Evolutionary conservation across 495 filamentous ascomycete genomes (phyloP).

Genomic region (Collariella sp.): DNA sequence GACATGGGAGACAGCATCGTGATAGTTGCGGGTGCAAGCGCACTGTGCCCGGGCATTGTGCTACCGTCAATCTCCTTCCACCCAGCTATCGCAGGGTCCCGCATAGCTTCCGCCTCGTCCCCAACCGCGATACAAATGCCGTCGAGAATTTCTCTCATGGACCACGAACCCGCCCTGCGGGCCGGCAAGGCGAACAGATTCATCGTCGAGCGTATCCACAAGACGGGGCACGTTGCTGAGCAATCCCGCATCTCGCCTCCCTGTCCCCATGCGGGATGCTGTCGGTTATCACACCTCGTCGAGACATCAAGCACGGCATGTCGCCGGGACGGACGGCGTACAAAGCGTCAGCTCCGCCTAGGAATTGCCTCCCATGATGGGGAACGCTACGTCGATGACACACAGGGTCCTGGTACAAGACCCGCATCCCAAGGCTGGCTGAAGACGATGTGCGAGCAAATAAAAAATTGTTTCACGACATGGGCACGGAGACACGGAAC

Average conservation of each 20-base stretch:
- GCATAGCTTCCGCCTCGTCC: not conserved
- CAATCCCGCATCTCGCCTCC: not conserved
- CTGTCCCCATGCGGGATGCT: not conserved
- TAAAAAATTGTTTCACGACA: not conserved
- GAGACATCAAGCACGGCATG: not conserved
- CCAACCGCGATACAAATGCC: slow-evolving; percentile 7
- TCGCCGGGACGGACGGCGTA: not conserved
- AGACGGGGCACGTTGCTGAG: not conserved
- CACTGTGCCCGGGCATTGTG: slow-evolving; percentile 1
- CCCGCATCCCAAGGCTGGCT: not conserved
- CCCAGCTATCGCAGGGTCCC: slow-evolving; percentile 15
- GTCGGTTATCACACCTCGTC: not conserved
- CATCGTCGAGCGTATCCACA: not conserved
- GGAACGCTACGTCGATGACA: not conserved
- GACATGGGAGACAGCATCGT: slow-evolving; percentile 12
- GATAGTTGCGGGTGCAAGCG: slow-evolving; percentile 7
- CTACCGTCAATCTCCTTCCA: slow-evolving; percentile 19
- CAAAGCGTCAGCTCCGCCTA: too few relatives aligned
- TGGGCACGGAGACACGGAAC: not conserved
- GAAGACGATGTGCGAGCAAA: not conserved
- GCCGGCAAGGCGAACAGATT: too few relatives aligned
- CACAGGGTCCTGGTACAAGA: not conserved
- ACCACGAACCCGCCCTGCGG: not conserved
- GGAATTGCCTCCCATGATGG: not conserved
- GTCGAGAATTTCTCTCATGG: not conserved